phyloP scores from a whole-genome alignment of 2,329 filamentous ascomycete species.

The Lizonia empirigonia region DNA sequence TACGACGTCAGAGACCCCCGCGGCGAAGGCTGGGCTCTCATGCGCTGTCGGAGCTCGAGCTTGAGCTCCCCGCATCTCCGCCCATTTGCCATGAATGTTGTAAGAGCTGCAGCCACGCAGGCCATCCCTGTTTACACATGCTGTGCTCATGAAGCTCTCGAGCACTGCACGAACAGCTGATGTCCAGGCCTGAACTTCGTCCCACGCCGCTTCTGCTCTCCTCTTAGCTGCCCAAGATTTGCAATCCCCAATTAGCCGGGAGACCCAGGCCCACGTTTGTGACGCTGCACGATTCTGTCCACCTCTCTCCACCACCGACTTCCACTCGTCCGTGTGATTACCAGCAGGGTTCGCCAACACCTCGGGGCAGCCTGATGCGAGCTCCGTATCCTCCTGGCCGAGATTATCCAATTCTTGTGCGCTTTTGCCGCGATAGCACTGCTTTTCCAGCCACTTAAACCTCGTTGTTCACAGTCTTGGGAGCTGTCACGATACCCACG shows the following conservation, averaged over 20 bases:
- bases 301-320: conserved; percentile 29
- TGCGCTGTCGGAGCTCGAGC: no score
- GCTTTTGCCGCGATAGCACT: conserved; percentile 26
- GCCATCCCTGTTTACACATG: conserved; percentile 8
- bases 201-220: not conserved
- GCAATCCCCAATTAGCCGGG: conserved; percentile 40
- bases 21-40: not conserved
- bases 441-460: conserved; percentile 37
- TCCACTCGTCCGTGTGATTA: conserved; percentile 47
- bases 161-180: no score
- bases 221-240: conserved; percentile 13
- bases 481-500: conserved; percentile 11
- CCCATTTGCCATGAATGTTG: no score
- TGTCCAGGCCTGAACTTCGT: conserved; percentile 2
- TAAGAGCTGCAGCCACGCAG: conserved; percentile 8
- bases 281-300: conserved; percentile 28
- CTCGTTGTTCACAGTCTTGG: conserved; percentile 23
- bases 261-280: conserved; percentile 21
- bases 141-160: no score
- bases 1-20: conserved; percentile 26
- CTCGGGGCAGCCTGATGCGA: conserved; percentile 37
- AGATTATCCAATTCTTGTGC: conserved; percentile 24
- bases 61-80: conserved; percentile 25
- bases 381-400: conserved; percentile 45
- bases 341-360: conserved; percentile 35